Base-by-base conservation (phyloP, 768 basidiomycete genomes). In the Termitomyces sp. region DNA sequence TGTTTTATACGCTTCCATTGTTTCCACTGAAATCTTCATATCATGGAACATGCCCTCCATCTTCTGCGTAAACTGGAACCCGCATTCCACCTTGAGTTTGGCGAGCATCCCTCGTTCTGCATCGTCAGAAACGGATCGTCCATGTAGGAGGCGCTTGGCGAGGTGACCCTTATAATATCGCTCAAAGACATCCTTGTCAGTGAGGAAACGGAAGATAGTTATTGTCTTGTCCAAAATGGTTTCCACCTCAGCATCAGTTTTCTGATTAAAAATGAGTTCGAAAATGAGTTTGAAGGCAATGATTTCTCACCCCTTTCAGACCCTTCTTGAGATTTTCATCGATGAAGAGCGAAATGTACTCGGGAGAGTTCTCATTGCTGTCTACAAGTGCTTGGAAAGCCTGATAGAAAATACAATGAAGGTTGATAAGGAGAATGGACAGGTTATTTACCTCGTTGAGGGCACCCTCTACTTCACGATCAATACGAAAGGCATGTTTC, bases 21-120 rank as follows among this genome's bases (percentile, higher is more conserved):
- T 85, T 54, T 99, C 97, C 19, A 75, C 70, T 5, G 93, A 96
- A 28, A 95, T 68, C 64, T 85, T 90, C 85, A 99, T 94, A 66
- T 98, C 96, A 60, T 92, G 81, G 82, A 99, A 97, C 96, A 99
- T 99, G 55, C 95, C 95, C 70, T 99, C 95, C 64, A 98, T 76
- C 68, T 95, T 95, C 71, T 96, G 93, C 1, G 97, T 98, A 70
- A 98, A 99, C 66, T 96, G 93, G 63, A 87, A 88, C 7, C 96
- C 96, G 64, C 90, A 95, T 72, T 98, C 96, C 24, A 96, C 81
- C 73, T 98, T 98, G 64, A 99, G 84, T 71, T 97, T 98, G 45
- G 93, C 87, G 1, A 99, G 81, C 94, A 99, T 98, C 55, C 89
- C 92, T 45, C 90, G 88, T 66, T 99, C 97, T 3, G 97, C 95